Evolutionary conservation across 176 grass and related monocot species (phyloP).

Genomic region (Raddia distichophylla): DNA sequence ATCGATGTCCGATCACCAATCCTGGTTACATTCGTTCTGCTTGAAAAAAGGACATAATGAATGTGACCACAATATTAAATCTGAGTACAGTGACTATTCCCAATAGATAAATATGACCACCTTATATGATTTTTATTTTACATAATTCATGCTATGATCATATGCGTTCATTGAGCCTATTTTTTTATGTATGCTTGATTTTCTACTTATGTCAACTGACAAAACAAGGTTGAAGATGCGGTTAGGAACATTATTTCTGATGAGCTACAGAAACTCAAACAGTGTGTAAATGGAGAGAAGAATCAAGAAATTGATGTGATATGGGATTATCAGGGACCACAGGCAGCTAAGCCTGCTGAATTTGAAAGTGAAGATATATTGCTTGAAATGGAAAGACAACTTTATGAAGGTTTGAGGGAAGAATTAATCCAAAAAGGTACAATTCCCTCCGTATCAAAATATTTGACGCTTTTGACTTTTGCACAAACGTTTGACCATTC

Average conservation of each 20-base stretch:
- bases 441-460: too few species aligned
- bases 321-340: constrained; percentile 81
- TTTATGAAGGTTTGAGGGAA: constrained; percentile 87
- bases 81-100: neutral
- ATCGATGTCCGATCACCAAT: neutral
- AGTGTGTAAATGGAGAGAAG: constrained; percentile 34
- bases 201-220: constrained; percentile 30
- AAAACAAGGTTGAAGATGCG: constrained; percentile 65
- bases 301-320: constrained; percentile 53
- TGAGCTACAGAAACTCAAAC: constrained; percentile 85
- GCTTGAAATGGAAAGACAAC: constrained; percentile 91
- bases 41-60: neutral
- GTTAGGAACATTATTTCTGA: constrained; percentile 75
- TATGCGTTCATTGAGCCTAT: constrained; percentile 11
- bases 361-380: constrained; percentile 76
- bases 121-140: constrained; percentile 9
- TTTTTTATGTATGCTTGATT: constrained; percentile 33
- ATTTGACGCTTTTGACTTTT: too few species aligned
- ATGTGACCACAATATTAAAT: neutral
- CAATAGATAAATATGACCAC: neutral
- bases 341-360: constrained; percentile 42
- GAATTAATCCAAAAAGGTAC: too few species aligned
- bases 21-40: neutral
- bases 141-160: constrained; percentile 1
- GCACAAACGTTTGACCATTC: too few species aligned